phyloP scores from a whole-genome alignment of 345 rosid genomes.

The Corymbia maculata region DNA sequence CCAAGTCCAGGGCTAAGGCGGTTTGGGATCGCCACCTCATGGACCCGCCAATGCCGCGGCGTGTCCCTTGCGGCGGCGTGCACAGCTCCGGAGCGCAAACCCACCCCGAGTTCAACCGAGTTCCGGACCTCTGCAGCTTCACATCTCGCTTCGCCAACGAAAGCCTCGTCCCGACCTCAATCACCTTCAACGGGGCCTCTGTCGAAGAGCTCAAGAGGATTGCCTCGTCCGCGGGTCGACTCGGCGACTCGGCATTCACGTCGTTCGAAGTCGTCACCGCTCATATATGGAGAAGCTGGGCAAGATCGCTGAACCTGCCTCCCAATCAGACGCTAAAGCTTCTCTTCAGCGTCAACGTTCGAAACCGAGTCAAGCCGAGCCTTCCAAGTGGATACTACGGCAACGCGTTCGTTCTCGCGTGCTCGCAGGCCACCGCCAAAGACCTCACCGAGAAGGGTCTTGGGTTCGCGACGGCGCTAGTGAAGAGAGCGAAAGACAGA shows the following conservation, averaged over 20 bases:
- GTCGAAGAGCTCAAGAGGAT: conserved; percentile 44
- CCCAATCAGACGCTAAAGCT: conserved; percentile 59
- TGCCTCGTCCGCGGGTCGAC: conserved; percentile 20
- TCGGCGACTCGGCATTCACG: conserved; percentile 23
- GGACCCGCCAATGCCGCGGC: conserved; percentile 11
- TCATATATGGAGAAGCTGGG: conserved; percentile 90
- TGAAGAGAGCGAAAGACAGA: conserved; percentile 58
- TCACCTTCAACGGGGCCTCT: conserved; percentile 25
- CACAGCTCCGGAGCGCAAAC: not conserved
- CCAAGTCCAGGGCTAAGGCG: conserved; percentile 8
- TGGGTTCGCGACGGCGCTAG: conserved; percentile 40
- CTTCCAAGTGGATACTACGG: conserved; percentile 73
- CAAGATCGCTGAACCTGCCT: conserved; percentile 53
- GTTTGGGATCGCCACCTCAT: conserved; percentile 76
- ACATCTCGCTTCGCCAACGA: conserved; percentile 44
- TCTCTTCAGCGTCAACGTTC: conserved; percentile 55
- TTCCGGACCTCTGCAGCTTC: conserved; percentile 61
- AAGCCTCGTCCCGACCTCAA: conserved; percentile 49
- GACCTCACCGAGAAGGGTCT: conserved; percentile 54
- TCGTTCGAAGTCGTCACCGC: conserved; percentile 76
- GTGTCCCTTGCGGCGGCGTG: not conserved
- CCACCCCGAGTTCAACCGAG: conserved; percentile 46
- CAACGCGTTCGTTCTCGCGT: conserved; percentile 75
- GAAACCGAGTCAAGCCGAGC: conserved; percentile 65
- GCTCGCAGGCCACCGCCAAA: conserved; percentile 50